Evolutionary conservation across 2,329 filamentous ascomycete genomes (phyloP).

Genomic region (Alternaria tenuissima): DNA sequence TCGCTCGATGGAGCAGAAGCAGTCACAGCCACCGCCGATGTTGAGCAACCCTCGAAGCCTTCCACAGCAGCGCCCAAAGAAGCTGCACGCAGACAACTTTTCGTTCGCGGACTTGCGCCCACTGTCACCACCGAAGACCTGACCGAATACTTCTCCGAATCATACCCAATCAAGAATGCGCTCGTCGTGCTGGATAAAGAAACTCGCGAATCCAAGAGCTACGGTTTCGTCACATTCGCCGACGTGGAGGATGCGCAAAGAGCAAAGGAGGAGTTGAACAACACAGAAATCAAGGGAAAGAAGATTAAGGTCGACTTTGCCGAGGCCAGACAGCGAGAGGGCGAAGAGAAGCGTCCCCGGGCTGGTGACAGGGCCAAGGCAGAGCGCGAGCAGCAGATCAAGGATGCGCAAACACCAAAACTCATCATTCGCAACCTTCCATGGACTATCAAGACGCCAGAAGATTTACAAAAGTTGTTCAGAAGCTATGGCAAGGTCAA

Average conservation of each 20-base stretch:
- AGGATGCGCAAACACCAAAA: slow-evolving; percentile 74
- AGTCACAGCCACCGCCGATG: slow-evolving; percentile 38
- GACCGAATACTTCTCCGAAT: slow-evolving; percentile 90
- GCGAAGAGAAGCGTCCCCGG: slow-evolving; percentile 46
- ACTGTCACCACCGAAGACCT: slow-evolving; percentile 81
- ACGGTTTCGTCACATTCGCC: slow-evolving; percentile 96
- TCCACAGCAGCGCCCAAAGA: slow-evolving; percentile 33
- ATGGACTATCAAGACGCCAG: slow-evolving; percentile 90
- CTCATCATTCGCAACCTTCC: slow-evolving; percentile 93
- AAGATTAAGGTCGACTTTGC: slow-evolving; percentile 88
- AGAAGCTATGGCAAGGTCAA: slow-evolving; percentile 91
- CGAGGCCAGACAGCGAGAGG: slow-evolving; percentile 78
- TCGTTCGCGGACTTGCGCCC: slow-evolving; percentile 85
- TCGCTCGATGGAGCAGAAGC: slow-evolving; percentile 49
- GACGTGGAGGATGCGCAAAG: slow-evolving; percentile 88
- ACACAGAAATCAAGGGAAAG: slow-evolving; percentile 77
- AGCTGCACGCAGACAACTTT: slow-evolving; percentile 66
- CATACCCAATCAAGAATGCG: slow-evolving; percentile 94
- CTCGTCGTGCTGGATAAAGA: slow-evolving; percentile 87
- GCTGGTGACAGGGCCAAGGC: slow-evolving; percentile 68
- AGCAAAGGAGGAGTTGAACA: slow-evolving; percentile 83
- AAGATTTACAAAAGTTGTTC: slow-evolving; percentile 82
- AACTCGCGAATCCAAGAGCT: slow-evolving; percentile 89
- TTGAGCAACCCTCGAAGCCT: slow-evolving; percentile 25
- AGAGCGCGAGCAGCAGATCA: slow-evolving; percentile 69